Evolutionary conservation across 306 rosid species (phyloP), one percentile per base, ranked within the genome.

Genomic region (Dalbergia cultrata): DNA sequence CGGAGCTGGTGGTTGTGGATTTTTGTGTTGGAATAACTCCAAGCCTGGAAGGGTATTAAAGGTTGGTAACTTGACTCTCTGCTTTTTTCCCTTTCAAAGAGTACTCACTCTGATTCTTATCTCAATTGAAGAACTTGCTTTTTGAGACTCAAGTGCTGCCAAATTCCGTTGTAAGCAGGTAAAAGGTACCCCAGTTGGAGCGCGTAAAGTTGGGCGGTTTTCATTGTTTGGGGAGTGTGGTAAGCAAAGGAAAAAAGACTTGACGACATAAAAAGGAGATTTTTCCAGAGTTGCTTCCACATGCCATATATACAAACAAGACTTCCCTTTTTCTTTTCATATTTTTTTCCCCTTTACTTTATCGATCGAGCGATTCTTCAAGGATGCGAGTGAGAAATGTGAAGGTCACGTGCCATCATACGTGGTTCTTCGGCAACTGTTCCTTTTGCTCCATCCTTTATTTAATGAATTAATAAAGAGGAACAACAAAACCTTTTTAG

Each of bases 171-270:
- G 72, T 45, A 13, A 87, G 70, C 90, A 91, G 98, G 89, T 86
- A 43, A 88, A 86, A 85, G 87, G 88, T 43, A 82, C 90, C 67
- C 89, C 86, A 33, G 91, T 82, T 78, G 85, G 90, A 80, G 72
- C 82, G 19, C 89, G 79, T 60, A 91, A 85, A 76, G 89, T 58
- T 39, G 90, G 93, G 76, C 76, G 74, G 62, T 87, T 84, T 79
- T 65, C 89, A 5, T 83, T 95, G 88, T 91, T 93, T 59, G 90
- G 98, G 49, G 97, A 88, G 71, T 95, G 97, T 79, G 94, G 89
- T 54, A 91, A 86, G 86, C 71, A 88, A 7, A 88, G 78, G 91
- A 95, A 83, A 75, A 84, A 61, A 19, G 93, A 87, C 35, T 22
- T 78, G 3, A 83, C 81, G 77, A 88, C 87, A 84, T 86, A 80